Evolutionary conservation across 1,284 basidiomycete genomes (phyloP), one percentile per base, ranked within the genome.

Genomic region (Irpex sp.): DNA sequence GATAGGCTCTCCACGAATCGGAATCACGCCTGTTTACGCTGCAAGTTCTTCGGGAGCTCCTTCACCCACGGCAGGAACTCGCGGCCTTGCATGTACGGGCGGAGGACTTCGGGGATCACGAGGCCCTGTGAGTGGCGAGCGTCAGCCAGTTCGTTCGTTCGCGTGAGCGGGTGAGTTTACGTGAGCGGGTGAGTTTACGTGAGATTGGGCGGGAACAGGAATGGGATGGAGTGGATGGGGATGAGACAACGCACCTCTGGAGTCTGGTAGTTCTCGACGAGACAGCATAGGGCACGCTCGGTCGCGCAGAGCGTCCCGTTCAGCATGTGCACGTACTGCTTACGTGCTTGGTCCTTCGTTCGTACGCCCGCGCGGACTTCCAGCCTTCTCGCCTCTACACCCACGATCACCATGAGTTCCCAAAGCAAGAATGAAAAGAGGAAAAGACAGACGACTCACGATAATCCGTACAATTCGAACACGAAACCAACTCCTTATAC

Each of bases 201-300:
- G 28, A 5, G 28, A 28, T 5, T 5, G 4, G 5, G 28, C 4
- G 5, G 1, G 28, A 5, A 28, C n/a, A n/a, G n/a, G n/a, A n/a
- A n/a, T n/a, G n/a, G n/a, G n/a, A n/a, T n/a, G n/a, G n/a, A n/a
- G n/a, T n/a, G n/a, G n/a, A n/a, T n/a, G n/a, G n/a, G 48, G 12
- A 19, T 37, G 14, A 45, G 33, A 5, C 36, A 54, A 78, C 85
- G 66, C 70, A 95, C 94, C 61, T 98, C 94, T 0, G 89, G 82
- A 0, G 95, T 98, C 78, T 99, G 97, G 74, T 96, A 96, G 77
- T 99, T 99, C 78, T 99, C 96, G n/a, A 95, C 96, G 55, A 99
- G 71, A 76, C 97, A 98, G 77, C 96, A 98, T 33, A 99, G 79
- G 1, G 96, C 94, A 51, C 96, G 90, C 77, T 97, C 94, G 0